phyloP scores from a whole-genome alignment of 345 rosid species.

The Xanthoceras sorbifolium region DNA sequence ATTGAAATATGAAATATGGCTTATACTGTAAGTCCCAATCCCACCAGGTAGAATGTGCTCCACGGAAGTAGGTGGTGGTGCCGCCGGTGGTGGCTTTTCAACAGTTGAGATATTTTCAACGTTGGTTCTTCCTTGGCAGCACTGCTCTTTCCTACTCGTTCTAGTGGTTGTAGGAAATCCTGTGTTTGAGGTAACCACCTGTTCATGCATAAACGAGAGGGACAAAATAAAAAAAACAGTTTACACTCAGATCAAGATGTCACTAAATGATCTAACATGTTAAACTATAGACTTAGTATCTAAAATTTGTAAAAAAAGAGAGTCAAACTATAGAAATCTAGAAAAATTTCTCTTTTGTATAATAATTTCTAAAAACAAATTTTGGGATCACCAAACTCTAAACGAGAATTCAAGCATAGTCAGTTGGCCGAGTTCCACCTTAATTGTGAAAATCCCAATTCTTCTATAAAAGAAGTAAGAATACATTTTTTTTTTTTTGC shows the following conservation, averaged over 20 bases:
- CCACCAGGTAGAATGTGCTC: conserved; percentile 90
- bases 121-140: conserved; percentile 58
- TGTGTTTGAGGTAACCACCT: conserved; percentile 71
- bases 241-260: not conserved
- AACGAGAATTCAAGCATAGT: not conserved
- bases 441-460: too few species aligned
- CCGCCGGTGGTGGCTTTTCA: conserved; percentile 65
- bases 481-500: too few species aligned
- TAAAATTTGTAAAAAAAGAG: too few species aligned
- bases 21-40: conserved; percentile 84
- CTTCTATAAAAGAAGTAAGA: too few species aligned
- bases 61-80: conserved; percentile 47
- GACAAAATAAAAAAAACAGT: too few species aligned
- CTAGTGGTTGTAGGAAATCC: conserved; percentile 59
- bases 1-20: conserved; percentile 64
- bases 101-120: conserved; percentile 36
- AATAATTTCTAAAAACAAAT: too few species aligned
- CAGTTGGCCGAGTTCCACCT: too few species aligned
- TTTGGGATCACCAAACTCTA: too few species aligned
- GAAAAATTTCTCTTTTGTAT: too few species aligned
- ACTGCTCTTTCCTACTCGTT: conserved; percentile 37
- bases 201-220: conserved; percentile 19
- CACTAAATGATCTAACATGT: not conserved
- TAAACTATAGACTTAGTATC: too few species aligned
- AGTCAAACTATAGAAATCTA: too few species aligned